Base-by-base conservation (phyloP, 805 yeast species). In the Schwanniomyces polymorphus region DNA sequence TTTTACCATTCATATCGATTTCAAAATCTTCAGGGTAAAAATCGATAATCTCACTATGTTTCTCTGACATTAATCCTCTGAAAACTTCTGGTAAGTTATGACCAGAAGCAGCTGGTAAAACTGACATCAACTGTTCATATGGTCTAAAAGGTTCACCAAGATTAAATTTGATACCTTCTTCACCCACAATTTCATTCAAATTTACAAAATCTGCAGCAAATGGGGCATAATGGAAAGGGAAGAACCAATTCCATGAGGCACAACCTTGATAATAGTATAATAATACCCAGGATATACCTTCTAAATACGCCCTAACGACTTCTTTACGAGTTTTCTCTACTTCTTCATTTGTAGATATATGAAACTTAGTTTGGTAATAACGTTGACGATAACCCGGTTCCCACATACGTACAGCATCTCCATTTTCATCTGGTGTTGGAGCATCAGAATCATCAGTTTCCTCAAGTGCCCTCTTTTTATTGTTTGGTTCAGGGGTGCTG, bases 181-280 rank as follows among this genome's bases (percentile, higher is more conserved):
- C 70, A 1, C 71, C 67, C 5, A 73, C 63, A 12, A 84, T 61
- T 7, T 75, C 79, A 9, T 64, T 61, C 37, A 86, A 60, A 41
- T 82, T 80, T 2, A 65, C 73, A 58, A 94, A 88, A 64, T 94
- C 99, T 5, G 85, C 79, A 0, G 97, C 98, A 75, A 94, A 91
- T 18, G 99, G 99, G 0, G 99, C 98, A 70, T 94, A 95, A 62
- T 94, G 98, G 63, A 85, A 92, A 0, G 98, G 99, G 59, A 86
- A 94, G 65, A 82, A 94, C 99, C 99, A 94, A 46, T 85, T 85
- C 99, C 99, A 94, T 0, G 98, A 92, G 0, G 97, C 96, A 69
- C 98, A 92, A 2, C 97, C 98, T 67, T 94, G 98, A 65, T 89
- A 92, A 68, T 94, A 94, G 65, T 94, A 94, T 45, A 89, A 68